phyloP scores from a whole-genome alignment of 2,329 filamentous ascomycete genomes.

The Fusarium hainanense region DNA sequence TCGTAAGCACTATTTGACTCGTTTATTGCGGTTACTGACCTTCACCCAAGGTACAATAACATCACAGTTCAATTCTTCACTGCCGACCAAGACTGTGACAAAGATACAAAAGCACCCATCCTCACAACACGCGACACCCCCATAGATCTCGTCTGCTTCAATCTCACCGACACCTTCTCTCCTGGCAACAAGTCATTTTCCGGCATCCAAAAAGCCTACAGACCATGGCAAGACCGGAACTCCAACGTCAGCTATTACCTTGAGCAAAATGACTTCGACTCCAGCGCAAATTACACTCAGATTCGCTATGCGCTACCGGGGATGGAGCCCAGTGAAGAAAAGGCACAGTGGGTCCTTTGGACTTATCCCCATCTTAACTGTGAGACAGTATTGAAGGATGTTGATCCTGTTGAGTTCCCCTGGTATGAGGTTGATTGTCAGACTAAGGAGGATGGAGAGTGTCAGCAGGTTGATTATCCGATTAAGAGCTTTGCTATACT shows the following conservation, averaged over 20 bases:
- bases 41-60: accelerated
- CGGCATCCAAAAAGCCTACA: background rate
- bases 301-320: background rate
- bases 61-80: background rate
- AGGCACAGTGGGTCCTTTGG: background rate
- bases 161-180: background rate
- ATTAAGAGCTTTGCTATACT: background rate
- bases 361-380: background rate
- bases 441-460: background rate
- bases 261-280: background rate
- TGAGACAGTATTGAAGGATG: background rate
- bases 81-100: background rate
- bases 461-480: background rate
- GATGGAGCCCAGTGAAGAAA: background rate
- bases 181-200: background rate
- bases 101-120: background rate
- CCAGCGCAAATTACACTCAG: background rate
- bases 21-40: background rate
- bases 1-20: background rate
- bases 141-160: background rate
- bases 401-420: background rate
- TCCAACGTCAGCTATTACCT: background rate
- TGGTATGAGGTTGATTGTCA: background rate
- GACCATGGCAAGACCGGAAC: background rate
- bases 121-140: background rate